Conservation (phyloP, 2,329 filamentous ascomycete species). For the Neofusicoccum kwambonambiense region DNA sequence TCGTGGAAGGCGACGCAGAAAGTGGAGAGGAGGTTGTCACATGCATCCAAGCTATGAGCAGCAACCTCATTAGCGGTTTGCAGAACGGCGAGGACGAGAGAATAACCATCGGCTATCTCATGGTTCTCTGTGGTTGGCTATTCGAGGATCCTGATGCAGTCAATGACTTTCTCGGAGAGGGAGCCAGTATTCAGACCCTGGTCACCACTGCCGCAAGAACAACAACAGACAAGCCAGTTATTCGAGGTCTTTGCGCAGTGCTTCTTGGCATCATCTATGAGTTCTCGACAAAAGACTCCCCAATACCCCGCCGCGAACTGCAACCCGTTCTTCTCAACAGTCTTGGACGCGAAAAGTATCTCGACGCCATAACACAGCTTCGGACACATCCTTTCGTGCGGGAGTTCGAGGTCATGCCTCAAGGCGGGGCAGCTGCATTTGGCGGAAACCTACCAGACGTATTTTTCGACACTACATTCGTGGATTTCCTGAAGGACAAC, state of each 20-base stretch:
- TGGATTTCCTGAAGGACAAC: constrained; percentile 95
- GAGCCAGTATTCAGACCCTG: constrained; percentile 84
- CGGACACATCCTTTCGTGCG: constrained; percentile 76
- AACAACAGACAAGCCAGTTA: constrained; percentile 61
- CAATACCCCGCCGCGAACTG: constrained; percentile 76
- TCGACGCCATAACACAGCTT: constrained; percentile 75
- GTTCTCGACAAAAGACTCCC: constrained; percentile 96
- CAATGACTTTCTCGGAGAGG: constrained; percentile 89
- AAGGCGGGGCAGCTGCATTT: constrained; percentile 47
- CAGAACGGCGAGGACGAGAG: constrained; percentile 75
- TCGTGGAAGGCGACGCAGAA: constrained; percentile 85
- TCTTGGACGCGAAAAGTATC: constrained; percentile 82
- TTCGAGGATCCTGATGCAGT: constrained; percentile 91
- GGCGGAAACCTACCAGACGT: constrained; percentile 68
- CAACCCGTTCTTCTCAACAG: constrained; percentile 74
- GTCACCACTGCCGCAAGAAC: constrained; percentile 70
- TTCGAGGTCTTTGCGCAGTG: constrained; percentile 80
- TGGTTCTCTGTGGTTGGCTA: constrained; percentile 84
- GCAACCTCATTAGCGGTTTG: constrained; percentile 79
- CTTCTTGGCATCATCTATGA: constrained; percentile 89
- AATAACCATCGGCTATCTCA: constrained; percentile 80
- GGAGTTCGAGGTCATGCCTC: constrained; percentile 84
- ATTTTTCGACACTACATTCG: constrained; percentile 80
- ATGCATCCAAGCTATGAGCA: constrained; percentile 82
- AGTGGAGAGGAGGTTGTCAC: constrained; percentile 94